Conservation (phyloP, 768 basidiomycete genomes). For the Trichaptum fuscoviolaceum region DNA sequence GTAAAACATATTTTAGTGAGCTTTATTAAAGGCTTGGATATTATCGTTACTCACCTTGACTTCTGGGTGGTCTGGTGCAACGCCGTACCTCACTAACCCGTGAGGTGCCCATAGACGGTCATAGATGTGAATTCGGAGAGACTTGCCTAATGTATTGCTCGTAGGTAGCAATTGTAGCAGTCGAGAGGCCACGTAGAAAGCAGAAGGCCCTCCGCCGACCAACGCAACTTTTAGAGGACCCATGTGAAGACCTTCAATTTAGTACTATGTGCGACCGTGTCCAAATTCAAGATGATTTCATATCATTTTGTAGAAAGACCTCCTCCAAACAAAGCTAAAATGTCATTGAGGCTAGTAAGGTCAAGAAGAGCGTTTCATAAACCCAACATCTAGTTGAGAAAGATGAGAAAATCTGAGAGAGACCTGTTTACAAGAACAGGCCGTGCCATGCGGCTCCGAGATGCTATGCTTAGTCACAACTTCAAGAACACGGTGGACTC, state of each 20-base stretch:
- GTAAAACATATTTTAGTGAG: not conserved
- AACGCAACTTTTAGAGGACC: slow-evolving; percentile 71
- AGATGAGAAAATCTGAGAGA: too few relatives aligned
- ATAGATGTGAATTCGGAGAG: slow-evolving; percentile 73
- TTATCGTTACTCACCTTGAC: slow-evolving; percentile 63
- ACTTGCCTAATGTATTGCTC: slow-evolving; percentile 27
- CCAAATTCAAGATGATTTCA: too few relatives aligned
- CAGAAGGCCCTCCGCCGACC: slow-evolving; percentile 93
- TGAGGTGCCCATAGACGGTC: slow-evolving; percentile 94
- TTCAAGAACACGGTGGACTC: too few relatives aligned
- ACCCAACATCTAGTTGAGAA: too few relatives aligned
- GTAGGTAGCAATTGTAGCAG: slow-evolving; percentile 60
- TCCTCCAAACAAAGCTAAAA: too few relatives aligned
- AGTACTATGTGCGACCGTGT: not conserved
- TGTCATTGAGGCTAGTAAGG: too few relatives aligned
- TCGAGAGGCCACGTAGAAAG: slow-evolving; percentile 88
- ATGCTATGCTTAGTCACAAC: too few relatives aligned
- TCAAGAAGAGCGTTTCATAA: too few relatives aligned
- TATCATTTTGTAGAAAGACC: too few relatives aligned
- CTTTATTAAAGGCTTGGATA: slow-evolving; percentile 5
- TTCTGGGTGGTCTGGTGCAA: slow-evolving; percentile 97
- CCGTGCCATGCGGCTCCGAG: too few relatives aligned
- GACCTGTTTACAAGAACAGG: too few relatives aligned
- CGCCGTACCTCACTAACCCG: slow-evolving; percentile 92
- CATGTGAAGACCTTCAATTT: slow-evolving; percentile 9